These are phyloP conservation scores for Aspergillus proliferans DNA, from an alignment of 2,329 filamentous ascomycete genomes.

Conservation along the genomic window DNA sequence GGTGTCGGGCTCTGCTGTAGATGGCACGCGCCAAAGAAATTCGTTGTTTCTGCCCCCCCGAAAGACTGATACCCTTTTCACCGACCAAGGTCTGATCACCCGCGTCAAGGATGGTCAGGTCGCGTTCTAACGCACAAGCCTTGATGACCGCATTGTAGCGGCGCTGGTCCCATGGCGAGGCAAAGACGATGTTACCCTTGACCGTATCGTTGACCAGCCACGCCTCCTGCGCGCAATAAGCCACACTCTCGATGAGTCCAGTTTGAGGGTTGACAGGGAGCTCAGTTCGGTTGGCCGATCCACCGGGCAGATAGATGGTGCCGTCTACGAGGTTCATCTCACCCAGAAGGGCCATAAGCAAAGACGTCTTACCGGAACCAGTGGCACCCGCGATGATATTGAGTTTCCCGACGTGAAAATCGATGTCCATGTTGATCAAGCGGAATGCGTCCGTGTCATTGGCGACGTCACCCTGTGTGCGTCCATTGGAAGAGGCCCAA, in stretches of 20 bases:
- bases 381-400: constrained; percentile 93
- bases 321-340: constrained; percentile 89
- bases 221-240: constrained; percentile 93
- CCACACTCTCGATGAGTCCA: constrained; percentile 81
- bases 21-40: constrained; percentile 94
- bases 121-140: constrained; percentile 83
- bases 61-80: constrained; percentile 94
- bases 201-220: constrained; percentile 97
- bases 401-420: constrained; percentile 77
- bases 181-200: constrained; percentile 91
- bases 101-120: constrained; percentile 84
- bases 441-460: constrained; percentile 69
- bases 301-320: constrained; percentile 76
- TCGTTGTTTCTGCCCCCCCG: constrained; percentile 93
- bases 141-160: constrained; percentile 83
- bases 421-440: constrained; percentile 73
- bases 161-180: constrained; percentile 69
- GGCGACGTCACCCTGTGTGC: constrained; percentile 51
- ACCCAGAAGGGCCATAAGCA: constrained; percentile 90
- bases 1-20: constrained; percentile 88
- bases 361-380: constrained; percentile 88
- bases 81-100: constrained; percentile 92
- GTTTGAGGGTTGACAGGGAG: constrained; percentile 75
- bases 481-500: constrained; percentile 63
- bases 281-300: constrained; percentile 71